Evolutionary conservation across 768 basidiomycete genomes (phyloP).

Genomic region (Lentinula edodes): DNA sequence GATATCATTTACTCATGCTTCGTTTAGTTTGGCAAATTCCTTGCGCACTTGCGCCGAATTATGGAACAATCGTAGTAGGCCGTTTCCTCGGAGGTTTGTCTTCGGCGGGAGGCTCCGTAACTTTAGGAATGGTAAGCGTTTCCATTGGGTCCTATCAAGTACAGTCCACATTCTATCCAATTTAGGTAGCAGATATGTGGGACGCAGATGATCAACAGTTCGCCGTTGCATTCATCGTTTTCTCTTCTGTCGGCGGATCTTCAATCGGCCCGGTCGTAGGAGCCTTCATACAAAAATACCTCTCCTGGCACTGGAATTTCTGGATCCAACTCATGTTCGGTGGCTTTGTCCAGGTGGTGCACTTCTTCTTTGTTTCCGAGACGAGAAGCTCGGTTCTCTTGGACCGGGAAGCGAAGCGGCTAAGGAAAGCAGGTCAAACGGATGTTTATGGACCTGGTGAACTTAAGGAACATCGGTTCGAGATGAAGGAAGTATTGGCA

Average conservation of each 20-base stretch:
- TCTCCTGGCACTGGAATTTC: conserved; percentile 9
- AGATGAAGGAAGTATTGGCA: conserved; percentile 5
- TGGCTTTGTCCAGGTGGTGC: conserved; percentile 2
- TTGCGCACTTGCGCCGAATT: conserved; percentile 9
- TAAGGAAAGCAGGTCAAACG: conserved; percentile 3
- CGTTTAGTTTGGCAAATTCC: conserved; percentile 8
- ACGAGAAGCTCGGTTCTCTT: conserved; percentile 5
- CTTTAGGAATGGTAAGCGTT: conserved; percentile 6
- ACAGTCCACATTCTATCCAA: no score
- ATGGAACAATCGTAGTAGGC: conserved; percentile 8
- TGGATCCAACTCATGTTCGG: conserved; percentile 11
- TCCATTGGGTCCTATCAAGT: not conserved
- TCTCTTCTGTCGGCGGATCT: conserved; percentile 9
- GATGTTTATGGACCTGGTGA: conserved; percentile 8
- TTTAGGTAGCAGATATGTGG: conserved; percentile 10
- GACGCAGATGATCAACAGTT: conserved; percentile 9
- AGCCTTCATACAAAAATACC: conserved; percentile 7
- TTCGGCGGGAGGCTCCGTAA: conserved; percentile 10
- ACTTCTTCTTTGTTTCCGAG: conserved; percentile 8
- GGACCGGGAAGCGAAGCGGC: conserved; percentile 6
- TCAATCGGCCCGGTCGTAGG: conserved; percentile 9
- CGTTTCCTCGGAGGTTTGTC: conserved; percentile 9
- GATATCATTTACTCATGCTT: not conserved
- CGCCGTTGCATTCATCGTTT: conserved; percentile 9
- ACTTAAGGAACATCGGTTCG: conserved; percentile 4